Base-by-base conservation (phyloP, 306 rosid genomes). In the Geum urbanum region DNA sequence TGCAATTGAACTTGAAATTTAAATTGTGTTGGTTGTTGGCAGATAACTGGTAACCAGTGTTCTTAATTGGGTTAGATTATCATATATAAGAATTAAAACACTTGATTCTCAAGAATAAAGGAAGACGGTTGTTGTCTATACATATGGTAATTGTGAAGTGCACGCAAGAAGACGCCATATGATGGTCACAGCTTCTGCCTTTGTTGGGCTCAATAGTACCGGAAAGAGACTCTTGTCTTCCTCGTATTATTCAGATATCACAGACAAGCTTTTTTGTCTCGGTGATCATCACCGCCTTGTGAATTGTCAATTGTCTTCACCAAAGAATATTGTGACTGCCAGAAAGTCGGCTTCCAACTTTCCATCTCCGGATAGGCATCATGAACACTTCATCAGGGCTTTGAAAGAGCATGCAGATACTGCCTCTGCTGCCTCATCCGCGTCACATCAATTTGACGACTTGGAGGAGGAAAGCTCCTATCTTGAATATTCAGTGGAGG, bases 151-250 rank as follows among this genome's bases (percentile, higher is more conserved):
- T 80, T 76, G 62, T 62, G 3, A 57, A 57, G 69, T 72, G 75
- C 39, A 78, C 78, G 59, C 64, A 63, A 58, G 64, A 75, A 75
- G 79, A 70, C 83, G 84, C 82, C 77, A 66, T 77, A 84, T 66
- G 89, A 94, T 94, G 99, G 91, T 96, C 83, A 83, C 86, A 53
- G 87, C 98, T 65, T 95, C 99, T 74, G 55, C 15, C 16, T 88
- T 84, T 74, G 83, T 91, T 83, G 97, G 99, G 66, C 83, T 91
- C 39, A 86, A 87, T 77, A 84, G 91, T 77, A 84, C 89, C 22
- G 96, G 92, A 52, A 91, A 94, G 81, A 84, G 92, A 84, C 75
- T 90, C n/a, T 81, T 94, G 86, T 79, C 82, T 82, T 90, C 95
- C 54, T 85, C 97, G 64, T 84, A 77, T 84, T 85, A 82, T 74